Evolutionary conservation across 2,329 filamentous ascomycete genomes (phyloP).

Genomic region (Ophiostoma novo-ulmi): DNA sequence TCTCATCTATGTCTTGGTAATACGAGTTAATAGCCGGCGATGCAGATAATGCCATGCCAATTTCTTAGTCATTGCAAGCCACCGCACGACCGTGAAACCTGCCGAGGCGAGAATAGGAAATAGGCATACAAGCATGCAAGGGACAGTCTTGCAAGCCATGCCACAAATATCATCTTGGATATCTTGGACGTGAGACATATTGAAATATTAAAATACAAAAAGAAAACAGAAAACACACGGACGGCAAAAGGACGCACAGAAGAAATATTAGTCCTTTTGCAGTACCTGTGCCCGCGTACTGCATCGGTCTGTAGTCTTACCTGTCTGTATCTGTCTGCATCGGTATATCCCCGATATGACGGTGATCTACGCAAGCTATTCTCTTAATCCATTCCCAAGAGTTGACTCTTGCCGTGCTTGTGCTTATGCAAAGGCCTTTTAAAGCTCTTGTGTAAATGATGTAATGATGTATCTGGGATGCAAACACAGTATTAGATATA

Average conservation of each 20-base stretch:
- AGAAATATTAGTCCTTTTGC: neutral
- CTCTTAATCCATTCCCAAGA: too few species aligned
- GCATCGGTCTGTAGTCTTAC: neutral
- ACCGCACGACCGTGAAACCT: neutral
- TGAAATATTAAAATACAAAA: neutral
- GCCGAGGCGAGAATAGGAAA: neutral
- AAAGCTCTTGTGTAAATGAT: neutral
- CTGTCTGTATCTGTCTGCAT: neutral
- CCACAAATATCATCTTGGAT: neutral
- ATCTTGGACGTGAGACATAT: neutral
- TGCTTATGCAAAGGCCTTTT: neutral
- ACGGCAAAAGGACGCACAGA: neutral
- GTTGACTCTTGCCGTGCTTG: neutral
- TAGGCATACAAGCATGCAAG: neutral
- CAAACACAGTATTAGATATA: neutral
- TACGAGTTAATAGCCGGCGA: neutral
- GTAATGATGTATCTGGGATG: neutral
- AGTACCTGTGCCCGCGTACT: neutral
- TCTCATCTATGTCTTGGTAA: neutral
- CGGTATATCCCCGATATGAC: neutral
- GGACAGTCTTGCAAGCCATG: neutral
- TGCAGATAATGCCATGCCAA: neutral
- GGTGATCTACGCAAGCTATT: neutral
- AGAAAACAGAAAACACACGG: neutral
- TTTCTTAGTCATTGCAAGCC: neutral